These are phyloP conservation scores for Capsicum chinense DNA, from an alignment of 257 asterid species.

Conservation along the genomic window DNA sequence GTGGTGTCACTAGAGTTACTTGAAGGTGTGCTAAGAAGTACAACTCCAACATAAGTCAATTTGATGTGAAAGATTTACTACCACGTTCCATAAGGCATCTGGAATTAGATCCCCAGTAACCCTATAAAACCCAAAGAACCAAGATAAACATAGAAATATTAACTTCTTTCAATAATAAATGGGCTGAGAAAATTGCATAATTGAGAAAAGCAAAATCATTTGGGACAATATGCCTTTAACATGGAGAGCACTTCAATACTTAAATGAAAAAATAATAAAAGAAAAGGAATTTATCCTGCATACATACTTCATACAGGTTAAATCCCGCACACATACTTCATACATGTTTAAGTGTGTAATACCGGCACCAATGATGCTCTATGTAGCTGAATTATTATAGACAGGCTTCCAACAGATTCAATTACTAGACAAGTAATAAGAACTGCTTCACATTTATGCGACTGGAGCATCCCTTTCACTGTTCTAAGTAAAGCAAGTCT, in stretches of 20 bases:
- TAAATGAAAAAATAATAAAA: not conserved
- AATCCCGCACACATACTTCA: conserved; percentile 10
- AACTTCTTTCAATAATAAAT: conserved; percentile 12
- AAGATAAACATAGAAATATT: not conserved
- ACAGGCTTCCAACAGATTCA: conserved; percentile 5
- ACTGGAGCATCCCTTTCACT: not conserved
- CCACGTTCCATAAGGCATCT: not conserved
- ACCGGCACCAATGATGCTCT: not conserved
- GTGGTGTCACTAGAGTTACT: not conserved
- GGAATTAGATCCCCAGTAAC: not conserved
- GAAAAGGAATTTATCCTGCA: not conserved
- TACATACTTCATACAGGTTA: not conserved
- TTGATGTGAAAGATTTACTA: conserved; percentile 14
- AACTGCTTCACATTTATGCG: conserved; percentile 7
- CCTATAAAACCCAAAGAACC: conserved; percentile 3
- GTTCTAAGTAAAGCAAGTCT: conserved; percentile 2
- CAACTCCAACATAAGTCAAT: conserved; percentile 19
- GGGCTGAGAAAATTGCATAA: not conserved
- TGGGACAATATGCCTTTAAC: conserved; percentile 1
- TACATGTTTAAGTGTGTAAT: not conserved
- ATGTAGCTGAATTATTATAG: conserved; percentile 1
- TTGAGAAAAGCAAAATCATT: not conserved
- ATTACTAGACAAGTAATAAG: conserved; percentile 4
- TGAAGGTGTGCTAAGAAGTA: not conserved
- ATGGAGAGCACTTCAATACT: not conserved